phyloP scores from a whole-genome alignment of 805 yeast genomes.

The Suhomyces sp. region DNA sequence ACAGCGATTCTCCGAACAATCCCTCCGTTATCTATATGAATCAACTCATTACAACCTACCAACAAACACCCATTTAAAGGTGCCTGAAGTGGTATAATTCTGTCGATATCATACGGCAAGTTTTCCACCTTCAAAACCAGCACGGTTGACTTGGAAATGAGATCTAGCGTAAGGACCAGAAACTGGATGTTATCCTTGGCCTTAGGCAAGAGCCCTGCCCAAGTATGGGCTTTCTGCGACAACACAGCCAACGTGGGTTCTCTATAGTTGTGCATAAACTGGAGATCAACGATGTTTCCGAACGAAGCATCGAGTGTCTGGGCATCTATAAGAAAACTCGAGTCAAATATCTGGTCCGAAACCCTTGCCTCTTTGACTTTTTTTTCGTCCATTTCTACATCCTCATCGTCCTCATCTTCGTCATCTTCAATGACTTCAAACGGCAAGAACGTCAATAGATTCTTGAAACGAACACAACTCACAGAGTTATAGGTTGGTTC shows the following conservation, averaged over 20 bases:
- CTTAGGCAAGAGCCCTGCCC: slow-evolving; percentile 73
- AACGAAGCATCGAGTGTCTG: slow-evolving; percentile 55
- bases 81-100: slow-evolving; percentile 57
- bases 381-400: slow-evolving; percentile 11
- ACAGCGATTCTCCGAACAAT: slow-evolving; percentile 60
- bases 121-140: slow-evolving; percentile 61
- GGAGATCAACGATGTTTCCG: slow-evolving; percentile 64
- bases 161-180: slow-evolving; percentile 66
- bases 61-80: slow-evolving; percentile 69
- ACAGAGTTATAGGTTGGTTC: slow-evolving; percentile 60
- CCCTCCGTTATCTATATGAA: slow-evolving; percentile 80
- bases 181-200: slow-evolving; percentile 61
- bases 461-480: slow-evolving; percentile 60
- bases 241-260: slow-evolving; percentile 81
- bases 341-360: slow-evolving; percentile 32
- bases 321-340: slow-evolving; percentile 61
- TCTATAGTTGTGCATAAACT: slow-evolving; percentile 68
- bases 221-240: slow-evolving; percentile 52
- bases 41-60: slow-evolving; percentile 71
- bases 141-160: slow-evolving; percentile 55
- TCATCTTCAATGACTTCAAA: slow-evolving; percentile 45
- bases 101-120: slow-evolving; percentile 72
- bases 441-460: slow-evolving; percentile 70
- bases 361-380: slow-evolving; percentile 2
- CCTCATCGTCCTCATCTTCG: slow-evolving; percentile 41